Base-by-base conservation (phyloP, 2,329 filamentous ascomycete species). In the Diaporthe caulivora region DNA sequence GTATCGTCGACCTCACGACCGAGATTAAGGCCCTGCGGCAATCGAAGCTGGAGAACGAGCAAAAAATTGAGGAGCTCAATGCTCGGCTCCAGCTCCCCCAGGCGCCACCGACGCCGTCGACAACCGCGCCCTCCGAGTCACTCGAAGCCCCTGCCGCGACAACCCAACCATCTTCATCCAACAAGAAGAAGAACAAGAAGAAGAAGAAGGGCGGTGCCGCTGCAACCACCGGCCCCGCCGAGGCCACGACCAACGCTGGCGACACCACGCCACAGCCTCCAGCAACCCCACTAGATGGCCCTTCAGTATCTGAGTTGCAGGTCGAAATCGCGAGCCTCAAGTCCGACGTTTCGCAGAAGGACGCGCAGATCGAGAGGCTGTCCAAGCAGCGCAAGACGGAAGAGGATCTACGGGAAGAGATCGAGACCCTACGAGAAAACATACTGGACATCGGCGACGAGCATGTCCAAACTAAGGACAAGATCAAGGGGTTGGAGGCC, bases 401-500 rank as follows among this genome's bases (percentile, higher is more conserved):
- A 72, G 94, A 96, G 70, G 92, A 92, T 26, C 86, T 97, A 55
- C 88, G 90, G 34, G 95, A 98, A 78, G 95, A 98, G 83, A 93
- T 98, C 73, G 95, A 97, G 78, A 92, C 90, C 4, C 85, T 98
- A 74, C 91, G 93, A 67, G 94, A 97, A 72, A 94, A 95, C 76
- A 85, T 98, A 10, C 84, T 96, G 55, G 87, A 91, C 64, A 91
- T 97, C 75, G 95, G 95, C 13, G 91, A 95, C 77, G 94, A 97
- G 74, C 93, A 96, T 78, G 94, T 97, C 15, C 92, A 94, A 77
- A 92, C 93, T 18, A 96, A 95, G 82, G 92, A 97, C 77, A 92
- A 89, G 80, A 90, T 91, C 77, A 92, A 97, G 83, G 86, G 90
- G 70, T 87, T 97, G 0, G 87, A 92, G 76, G 86, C 86, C 3